A percentile compares a stretch with the other conserved stretches of the same genome.
Conservation (phyloP, 768 basidiomycete genomes). For the Boletus rubropictus region DNA sequence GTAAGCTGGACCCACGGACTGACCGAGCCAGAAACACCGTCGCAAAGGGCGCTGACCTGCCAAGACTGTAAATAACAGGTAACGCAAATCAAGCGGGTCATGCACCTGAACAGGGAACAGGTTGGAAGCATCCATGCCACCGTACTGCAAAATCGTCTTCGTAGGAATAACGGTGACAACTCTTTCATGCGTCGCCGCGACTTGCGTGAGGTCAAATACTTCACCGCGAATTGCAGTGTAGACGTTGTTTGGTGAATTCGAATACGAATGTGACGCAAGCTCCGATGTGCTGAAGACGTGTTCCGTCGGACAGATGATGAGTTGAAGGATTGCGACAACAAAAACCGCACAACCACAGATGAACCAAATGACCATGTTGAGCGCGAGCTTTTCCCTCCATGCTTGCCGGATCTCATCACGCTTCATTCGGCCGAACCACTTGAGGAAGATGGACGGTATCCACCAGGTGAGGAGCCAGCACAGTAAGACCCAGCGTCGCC, state of each 20-base stretch:
- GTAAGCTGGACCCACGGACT: slow-evolving; percentile 79
- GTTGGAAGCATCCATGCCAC: slow-evolving; percentile 63
- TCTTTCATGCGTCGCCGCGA: slow-evolving; percentile 62
- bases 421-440: slow-evolving; percentile 84
- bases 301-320: slow-evolving; percentile 90
- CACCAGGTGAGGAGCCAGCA: slow-evolving; percentile 92
- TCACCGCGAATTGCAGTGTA: slow-evolving; percentile 86
- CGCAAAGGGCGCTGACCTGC: slow-evolving; percentile 88
- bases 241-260: slow-evolving; percentile 64
- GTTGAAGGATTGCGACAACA: slow-evolving; percentile 83
- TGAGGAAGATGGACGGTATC: slow-evolving; percentile 70
- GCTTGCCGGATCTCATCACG: slow-evolving; percentile 90
- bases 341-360: slow-evolving; percentile 85
- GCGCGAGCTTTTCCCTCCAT: slow-evolving; percentile 94
- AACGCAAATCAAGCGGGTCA: background rate
- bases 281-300: slow-evolving; percentile 83
- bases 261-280: slow-evolving; percentile 62
- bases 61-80: background rate
- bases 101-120: slow-evolving; percentile 92
- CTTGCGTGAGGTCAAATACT: slow-evolving; percentile 77
- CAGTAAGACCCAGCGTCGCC: slow-evolving; percentile 81
- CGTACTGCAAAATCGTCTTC: slow-evolving; percentile 78
- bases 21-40: slow-evolving; percentile 74
- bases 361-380: slow-evolving; percentile 96
- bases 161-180: slow-evolving; percentile 66